Evolutionary conservation across 768 basidiomycete genomes (phyloP).

Genomic region (Boletus rubroflammeus): DNA sequence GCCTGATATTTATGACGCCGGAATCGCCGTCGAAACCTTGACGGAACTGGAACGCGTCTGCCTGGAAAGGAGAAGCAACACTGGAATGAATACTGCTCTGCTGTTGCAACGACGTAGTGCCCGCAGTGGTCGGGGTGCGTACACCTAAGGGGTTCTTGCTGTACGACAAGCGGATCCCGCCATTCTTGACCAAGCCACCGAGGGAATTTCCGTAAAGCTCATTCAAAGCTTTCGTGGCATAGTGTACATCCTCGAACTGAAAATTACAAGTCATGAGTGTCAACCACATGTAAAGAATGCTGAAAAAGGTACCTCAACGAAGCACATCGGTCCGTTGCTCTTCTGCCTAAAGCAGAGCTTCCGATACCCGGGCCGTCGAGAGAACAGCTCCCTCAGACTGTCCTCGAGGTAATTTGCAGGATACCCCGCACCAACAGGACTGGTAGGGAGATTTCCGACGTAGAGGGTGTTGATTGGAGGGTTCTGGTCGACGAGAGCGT

Average conservation of each 20-base stretch:
- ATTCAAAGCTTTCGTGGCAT: slow-evolving; percentile 82
- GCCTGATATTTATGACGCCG: slow-evolving; percentile 15
- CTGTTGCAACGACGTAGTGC: slow-evolving; percentile 26
- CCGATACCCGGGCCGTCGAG: slow-evolving; percentile 76
- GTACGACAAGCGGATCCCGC: slow-evolving; percentile 94
- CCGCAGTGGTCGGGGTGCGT: slow-evolving; percentile 67
- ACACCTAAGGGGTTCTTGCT: slow-evolving; percentile 98
- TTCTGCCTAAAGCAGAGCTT: slow-evolving; percentile 95
- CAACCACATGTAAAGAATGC: neutral
- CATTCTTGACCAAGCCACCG: slow-evolving; percentile 88
- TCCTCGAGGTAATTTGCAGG: slow-evolving; percentile 85
- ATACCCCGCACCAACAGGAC: slow-evolving; percentile 65
- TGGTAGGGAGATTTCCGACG: slow-evolving; percentile 93
- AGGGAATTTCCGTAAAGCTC: slow-evolving; percentile 91
- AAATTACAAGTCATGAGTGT: slow-evolving; percentile 4
- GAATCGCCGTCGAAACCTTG: slow-evolving; percentile 30
- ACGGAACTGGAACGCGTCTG: slow-evolving; percentile 28
- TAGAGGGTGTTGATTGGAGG: slow-evolving; percentile 99
- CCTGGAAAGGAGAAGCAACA: slow-evolving; percentile 28
- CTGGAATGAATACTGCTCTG: slow-evolving; percentile 19
- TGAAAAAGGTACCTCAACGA: slow-evolving; percentile 79
- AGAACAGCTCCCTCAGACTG: slow-evolving; percentile 78
- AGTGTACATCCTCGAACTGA: slow-evolving; percentile 87
- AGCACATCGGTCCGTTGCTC: slow-evolving; percentile 98
- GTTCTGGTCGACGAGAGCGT: slow-evolving; percentile 74